Base-by-base conservation (phyloP, 2,329 filamentous ascomycete genomes). In the Botryotinia calthae region DNA sequence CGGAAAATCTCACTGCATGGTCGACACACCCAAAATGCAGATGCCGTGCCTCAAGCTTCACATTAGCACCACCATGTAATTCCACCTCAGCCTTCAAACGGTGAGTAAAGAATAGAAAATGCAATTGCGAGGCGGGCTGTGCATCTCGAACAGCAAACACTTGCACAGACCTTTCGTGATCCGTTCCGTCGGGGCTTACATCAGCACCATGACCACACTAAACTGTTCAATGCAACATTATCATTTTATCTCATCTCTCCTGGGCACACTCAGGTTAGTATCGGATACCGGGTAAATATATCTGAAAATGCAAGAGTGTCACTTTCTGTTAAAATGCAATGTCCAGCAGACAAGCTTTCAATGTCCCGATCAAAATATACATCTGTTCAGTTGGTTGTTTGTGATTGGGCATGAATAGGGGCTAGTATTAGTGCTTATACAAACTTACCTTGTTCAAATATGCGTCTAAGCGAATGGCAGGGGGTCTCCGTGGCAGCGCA, bases 21-120 rank as follows among this genome's bases (percentile, higher is more conserved):
- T 67, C 51, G 25, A 42, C 25, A 56, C 25, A 40, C 31, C 51
- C 51, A 67, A 54, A 22, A 28, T 40, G 34, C 25, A 40, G 56
- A 37, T 67, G 34, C 64, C 46, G 64, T 31, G 48, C 34, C 64
- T 56, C 64, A 56, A 42, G 46, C 64, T 56, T 56, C 34, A 31
- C 16, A 56, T 14, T 10, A 54, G 18, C 4, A 65, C 2, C 28
- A 34, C 16, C 28, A 64, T 64, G n/a, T 46, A 64, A 54, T 31
- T 16, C 10, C 28, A 64, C 37, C 25, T 40, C 34, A 56, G 64
- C 25, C 48, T 25, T 67, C 34, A 54, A 56, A 54, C 34, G 28
- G 64, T 56, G 25, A 67, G 34, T 56, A 68, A 56, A 68, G 65
- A 31, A 68, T 44, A 42, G 65, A 44, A 31, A 68, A 56, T 56